phyloP scores from a whole-genome alignment of 495 filamentous ascomycete species.

The Hyphodiscus hymeniophilus region DNA sequence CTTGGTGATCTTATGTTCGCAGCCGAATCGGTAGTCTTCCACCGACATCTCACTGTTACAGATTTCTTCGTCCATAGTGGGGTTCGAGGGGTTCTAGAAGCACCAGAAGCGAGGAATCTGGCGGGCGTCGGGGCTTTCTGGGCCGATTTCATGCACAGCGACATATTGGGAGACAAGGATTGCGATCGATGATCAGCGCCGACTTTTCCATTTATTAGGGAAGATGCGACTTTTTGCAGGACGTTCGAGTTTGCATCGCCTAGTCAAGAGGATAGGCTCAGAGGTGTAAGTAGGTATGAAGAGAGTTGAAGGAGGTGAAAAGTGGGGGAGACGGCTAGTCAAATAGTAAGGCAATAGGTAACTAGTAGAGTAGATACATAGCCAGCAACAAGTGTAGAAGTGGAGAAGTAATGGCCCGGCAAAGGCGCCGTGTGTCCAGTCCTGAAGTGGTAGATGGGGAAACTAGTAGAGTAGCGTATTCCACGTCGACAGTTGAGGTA shows the following conservation, averaged over 20 bases:
- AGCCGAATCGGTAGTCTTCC: background rate
- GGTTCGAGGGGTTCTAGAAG: slow-evolving; percentile 2
- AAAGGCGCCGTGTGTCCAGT: background rate
- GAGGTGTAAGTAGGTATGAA: too few relatives aligned
- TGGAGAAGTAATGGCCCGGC: background rate
- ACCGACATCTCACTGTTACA: background rate
- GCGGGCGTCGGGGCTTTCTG: slow-evolving; percentile 5
- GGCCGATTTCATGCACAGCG: slow-evolving; percentile 11
- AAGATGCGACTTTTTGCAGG: background rate
- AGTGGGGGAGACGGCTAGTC: background rate
- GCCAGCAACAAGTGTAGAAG: slow-evolving; percentile 1
- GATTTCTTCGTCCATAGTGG: slow-evolving; percentile 1
- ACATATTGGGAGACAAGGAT: slow-evolving; percentile 2
- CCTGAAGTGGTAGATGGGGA: background rate
- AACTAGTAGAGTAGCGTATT: background rate
- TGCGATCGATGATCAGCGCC: background rate
- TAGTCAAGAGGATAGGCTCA: background rate
- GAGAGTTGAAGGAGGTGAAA: background rate
- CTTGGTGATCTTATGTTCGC: background rate
- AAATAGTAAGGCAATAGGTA: too few relatives aligned
- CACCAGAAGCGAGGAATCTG: slow-evolving; percentile 7
- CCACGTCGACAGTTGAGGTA: background rate
- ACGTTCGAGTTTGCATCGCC: background rate
- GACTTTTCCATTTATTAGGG: background rate
- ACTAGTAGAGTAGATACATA: too few relatives aligned